Conservation (phyloP, 2,329 filamentous ascomycete species). For the Albophoma yamanashiensis region DNA sequence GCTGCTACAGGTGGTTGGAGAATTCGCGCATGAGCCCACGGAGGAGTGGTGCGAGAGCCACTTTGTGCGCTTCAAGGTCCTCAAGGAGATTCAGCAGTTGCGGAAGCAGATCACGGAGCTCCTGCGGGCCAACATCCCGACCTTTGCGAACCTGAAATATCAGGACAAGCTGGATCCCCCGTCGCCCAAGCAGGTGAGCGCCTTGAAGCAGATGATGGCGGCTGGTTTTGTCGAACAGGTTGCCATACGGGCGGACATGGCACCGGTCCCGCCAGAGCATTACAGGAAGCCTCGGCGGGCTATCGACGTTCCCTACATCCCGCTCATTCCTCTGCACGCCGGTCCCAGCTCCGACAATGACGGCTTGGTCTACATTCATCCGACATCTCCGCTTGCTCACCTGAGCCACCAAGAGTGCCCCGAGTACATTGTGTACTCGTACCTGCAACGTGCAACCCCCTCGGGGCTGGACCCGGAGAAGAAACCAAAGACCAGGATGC, state of each 20-base stretch:
- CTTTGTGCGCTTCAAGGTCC: conserved; percentile 79
- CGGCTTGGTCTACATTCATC: conserved; percentile 76
- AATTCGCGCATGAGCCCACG: conserved; percentile 65
- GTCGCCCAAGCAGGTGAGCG: conserved; percentile 58
- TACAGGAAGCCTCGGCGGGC: conserved; percentile 67
- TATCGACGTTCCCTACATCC: conserved; percentile 85
- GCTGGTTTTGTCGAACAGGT: conserved; percentile 92
- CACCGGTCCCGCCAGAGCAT: conserved; percentile 59
- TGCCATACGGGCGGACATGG: conserved; percentile 81
- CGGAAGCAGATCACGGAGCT: conserved; percentile 75
- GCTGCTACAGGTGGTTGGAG: conserved; percentile 76
- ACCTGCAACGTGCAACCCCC: conserved; percentile 60
- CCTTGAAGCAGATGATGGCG: conserved; percentile 83
- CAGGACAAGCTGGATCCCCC: conserved; percentile 47
- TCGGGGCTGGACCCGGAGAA: conserved; percentile 41
- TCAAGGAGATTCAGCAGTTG: conserved; percentile 77
- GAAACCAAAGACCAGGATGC: conserved; percentile 70
- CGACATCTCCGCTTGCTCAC: conserved; percentile 68
- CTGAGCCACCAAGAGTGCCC: conserved; percentile 64
- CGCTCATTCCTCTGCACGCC: conserved; percentile 59
- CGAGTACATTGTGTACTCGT: conserved; percentile 76
- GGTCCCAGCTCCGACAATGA: conserved; percentile 35
- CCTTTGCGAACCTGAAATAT: conserved; percentile 46
- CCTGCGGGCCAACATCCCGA: conserved; percentile 62
- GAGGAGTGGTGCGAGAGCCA: conserved; percentile 70